Evolutionary conservation across 768 basidiomycete genomes (phyloP).

Genomic region (Dentipellis fragilis): DNA sequence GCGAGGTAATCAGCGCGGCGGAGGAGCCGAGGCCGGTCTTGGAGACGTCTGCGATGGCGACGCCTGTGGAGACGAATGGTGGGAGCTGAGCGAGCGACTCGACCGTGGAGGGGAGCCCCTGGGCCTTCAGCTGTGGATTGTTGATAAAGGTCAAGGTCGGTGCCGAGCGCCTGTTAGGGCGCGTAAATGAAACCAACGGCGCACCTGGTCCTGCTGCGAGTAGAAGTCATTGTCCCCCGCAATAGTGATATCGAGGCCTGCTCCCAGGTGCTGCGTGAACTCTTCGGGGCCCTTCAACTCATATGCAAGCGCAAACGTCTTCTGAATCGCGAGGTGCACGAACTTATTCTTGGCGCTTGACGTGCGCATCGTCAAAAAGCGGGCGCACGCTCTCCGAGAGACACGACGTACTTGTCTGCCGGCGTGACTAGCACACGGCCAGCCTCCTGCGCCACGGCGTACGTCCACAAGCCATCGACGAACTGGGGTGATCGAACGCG

Average conservation of each 20-base stretch:
- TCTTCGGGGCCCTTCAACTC: slow-evolving; percentile 43
- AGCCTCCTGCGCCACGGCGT: slow-evolving; percentile 23
- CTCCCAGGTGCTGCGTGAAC: slow-evolving; percentile 32
- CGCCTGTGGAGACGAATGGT: slow-evolving; percentile 66
- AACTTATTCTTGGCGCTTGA: slow-evolving; percentile 71
- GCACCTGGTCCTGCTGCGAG: slow-evolving; percentile 81
- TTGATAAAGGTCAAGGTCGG: too few relatives aligned
- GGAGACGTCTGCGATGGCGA: slow-evolving; percentile 72
- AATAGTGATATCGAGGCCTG: slow-evolving; percentile 68
- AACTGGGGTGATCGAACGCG: slow-evolving; percentile 89
- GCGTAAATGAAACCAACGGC: slow-evolving; percentile 1
- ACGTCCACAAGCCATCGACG: slow-evolving; percentile 67
- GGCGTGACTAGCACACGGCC: slow-evolving; percentile 16
- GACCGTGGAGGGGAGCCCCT: slow-evolving; percentile 52
- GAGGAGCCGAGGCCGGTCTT: slow-evolving; percentile 98
- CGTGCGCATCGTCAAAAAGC: too few relatives aligned
- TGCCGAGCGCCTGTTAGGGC: not conserved
- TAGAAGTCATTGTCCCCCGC: slow-evolving; percentile 97
- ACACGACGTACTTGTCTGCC: slow-evolving; percentile 11
- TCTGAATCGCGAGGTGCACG: slow-evolving; percentile 80
- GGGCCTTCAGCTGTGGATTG: slow-evolving; percentile 44
- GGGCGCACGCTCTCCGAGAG: not conserved
- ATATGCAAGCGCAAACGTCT: slow-evolving; percentile 55
- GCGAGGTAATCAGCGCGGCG: slow-evolving; percentile 92
- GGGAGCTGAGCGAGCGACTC: slow-evolving; percentile 57